Base-by-base conservation (phyloP, 1,139 yeast genomes). In the Scheffersomyces quercinus region DNA sequence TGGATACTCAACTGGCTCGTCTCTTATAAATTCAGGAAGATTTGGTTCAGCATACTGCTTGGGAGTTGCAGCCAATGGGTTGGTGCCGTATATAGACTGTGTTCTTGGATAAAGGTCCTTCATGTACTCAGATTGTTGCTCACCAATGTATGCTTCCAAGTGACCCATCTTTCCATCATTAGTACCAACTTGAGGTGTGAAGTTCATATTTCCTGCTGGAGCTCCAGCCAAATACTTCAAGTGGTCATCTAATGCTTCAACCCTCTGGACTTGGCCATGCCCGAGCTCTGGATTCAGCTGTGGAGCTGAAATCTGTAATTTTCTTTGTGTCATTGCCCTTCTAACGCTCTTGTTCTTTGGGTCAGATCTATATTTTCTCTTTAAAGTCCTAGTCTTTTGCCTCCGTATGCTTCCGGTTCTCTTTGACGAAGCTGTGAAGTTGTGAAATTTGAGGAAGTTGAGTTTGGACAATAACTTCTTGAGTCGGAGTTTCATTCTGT, bases 151-250 rank as follows among this genome's bases (percentile, higher is more conserved):
- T 20, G 56, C 55, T 4, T 67, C 56, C 33, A 66, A 54, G 38
- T 64, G 68, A 32, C 50, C 51, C 28, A 48, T 38, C 41, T 60
- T 65, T 15, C 53, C 56, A 7, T 44, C 42, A 20, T 20, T 20
- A 6, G 41, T 38, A 9, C 34, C 35, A 42, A 51, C 42, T 46
- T 37, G 44, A 3, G 33, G 35, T 8, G 50, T 46, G 11, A 53
- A 30, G 30, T 52, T 49, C 16, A 54, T 51, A 36, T 52, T 53
- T 12, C 55, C 59, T 10, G 11, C 37, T 8, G 59, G 58, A 4
- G 67, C 68, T 3, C 71, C 72, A 3, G 72, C 72, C 39, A 53
- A 45, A 28, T 44, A 54, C 43, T 67, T 67, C 46, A 65, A 51
- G 6, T 45, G 48, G 40, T 63, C 66, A 41, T 67, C 64, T 43